Conservation (phyloP, 2,329 filamentous ascomycete species). For the Alternaria metachromatica region DNA sequence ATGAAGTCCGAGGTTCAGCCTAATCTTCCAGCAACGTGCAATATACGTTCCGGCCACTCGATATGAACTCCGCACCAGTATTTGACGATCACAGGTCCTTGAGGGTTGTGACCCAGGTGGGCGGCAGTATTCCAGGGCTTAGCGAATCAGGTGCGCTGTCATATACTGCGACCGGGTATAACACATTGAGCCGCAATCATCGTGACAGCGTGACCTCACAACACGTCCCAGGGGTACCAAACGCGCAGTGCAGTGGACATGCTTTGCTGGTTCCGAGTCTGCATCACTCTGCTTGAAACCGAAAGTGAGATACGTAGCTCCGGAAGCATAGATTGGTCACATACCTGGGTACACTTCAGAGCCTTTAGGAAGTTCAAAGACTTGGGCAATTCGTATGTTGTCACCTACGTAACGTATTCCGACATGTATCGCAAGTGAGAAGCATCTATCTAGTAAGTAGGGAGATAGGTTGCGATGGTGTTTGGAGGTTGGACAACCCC, state of each 20-base stretch:
- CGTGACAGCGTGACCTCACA: not conserved
- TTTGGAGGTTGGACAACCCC: not conserved
- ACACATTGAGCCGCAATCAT: constrained; percentile 31
- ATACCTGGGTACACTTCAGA: not conserved
- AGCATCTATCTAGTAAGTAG: not conserved
- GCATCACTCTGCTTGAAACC: not conserved
- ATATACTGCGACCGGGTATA: constrained; percentile 20
- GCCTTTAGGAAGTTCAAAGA: not conserved
- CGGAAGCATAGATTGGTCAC: not conserved
- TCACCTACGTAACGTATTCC: not conserved
- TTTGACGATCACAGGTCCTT: constrained; percentile 8
- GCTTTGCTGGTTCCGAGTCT: not conserved
- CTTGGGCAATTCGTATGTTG: not conserved
- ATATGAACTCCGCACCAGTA: constrained; percentile 16
- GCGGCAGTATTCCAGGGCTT: constrained; percentile 6
- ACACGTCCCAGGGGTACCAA: not conserved
- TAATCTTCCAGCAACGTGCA: constrained; percentile 35
- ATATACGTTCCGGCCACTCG: constrained; percentile 33
- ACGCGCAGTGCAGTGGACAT: not conserved
- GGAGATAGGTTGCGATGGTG: not conserved
- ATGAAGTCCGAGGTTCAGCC: constrained; percentile 32
- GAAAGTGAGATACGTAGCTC: not conserved
- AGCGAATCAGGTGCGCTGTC: constrained; percentile 16
- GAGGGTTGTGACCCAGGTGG: constrained; percentile 14
- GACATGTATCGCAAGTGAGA: not conserved